Evolutionary conservation across 176 grass and related monocot genomes (phyloP).

Genomic region (Musa schizocarpa): DNA sequence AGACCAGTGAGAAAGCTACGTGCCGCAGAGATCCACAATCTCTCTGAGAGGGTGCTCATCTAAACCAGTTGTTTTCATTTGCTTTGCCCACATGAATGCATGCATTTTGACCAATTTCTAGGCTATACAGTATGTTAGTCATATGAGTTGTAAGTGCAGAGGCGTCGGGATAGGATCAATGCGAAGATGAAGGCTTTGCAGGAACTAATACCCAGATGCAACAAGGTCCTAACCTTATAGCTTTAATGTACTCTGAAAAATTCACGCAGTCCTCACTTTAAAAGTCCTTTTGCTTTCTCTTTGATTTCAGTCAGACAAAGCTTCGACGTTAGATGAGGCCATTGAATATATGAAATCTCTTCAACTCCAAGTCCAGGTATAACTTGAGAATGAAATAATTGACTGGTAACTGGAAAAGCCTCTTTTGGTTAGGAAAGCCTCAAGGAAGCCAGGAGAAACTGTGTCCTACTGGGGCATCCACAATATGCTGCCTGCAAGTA

Average conservation of each 20-base stretch:
- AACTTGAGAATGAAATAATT: background rate
- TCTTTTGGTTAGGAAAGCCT: background rate
- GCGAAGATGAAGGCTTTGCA: conserved; percentile 22
- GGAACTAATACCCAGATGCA: conserved; percentile 24
- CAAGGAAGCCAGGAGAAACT: background rate
- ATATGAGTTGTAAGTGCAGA: background rate
- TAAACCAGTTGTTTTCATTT: background rate
- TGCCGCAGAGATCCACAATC: conserved; percentile 31
- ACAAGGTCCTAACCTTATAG: background rate
- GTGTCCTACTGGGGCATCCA: no score
- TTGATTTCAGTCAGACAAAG: conserved; percentile 29
- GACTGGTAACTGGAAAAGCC: background rate
- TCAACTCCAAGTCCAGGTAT: conserved; percentile 29
- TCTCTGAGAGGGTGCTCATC: conserved; percentile 27
- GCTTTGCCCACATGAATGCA: background rate
- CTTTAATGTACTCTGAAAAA: background rate
- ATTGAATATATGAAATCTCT: conserved; percentile 31
- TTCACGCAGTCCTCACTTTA: background rate
- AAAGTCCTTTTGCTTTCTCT: conserved; percentile 2
- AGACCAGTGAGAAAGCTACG: conserved; percentile 15
- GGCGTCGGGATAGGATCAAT: conserved; percentile 19
- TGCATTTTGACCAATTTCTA: conserved; percentile 6
- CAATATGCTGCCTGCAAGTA: no score
- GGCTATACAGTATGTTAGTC: background rate
- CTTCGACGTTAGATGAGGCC: conserved; percentile 26